Conservation (phyloP, 106 monocot genomes). For the Cymbidium sinense region DNA sequence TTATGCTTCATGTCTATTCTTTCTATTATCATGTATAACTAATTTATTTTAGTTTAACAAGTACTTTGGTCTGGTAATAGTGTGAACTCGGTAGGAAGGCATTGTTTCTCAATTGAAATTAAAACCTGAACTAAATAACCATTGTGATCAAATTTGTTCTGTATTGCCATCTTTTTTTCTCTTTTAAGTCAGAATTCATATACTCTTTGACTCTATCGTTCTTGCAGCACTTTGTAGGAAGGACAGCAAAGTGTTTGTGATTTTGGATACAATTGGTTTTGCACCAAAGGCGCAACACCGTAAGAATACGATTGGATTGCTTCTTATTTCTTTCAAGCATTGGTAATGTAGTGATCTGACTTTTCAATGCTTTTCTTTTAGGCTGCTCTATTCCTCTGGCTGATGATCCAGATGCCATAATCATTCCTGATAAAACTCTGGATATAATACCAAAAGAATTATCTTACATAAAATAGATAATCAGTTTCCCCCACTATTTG, state of each 20-base stretch:
- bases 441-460: constrained; percentile 45
- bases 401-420: constrained; percentile 68
- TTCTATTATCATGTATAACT: neutral
- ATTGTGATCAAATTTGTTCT: neutral
- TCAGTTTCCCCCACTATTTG: constrained; percentile 53
- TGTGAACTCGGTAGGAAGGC: neutral
- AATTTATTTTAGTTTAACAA: neutral
- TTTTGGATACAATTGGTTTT: constrained; percentile 51
- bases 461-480: constrained; percentile 56
- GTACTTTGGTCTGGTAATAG: neutral
- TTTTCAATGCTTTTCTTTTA: constrained; percentile 16
- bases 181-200: neutral
- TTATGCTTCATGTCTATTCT: neutral
- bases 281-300: constrained; percentile 55
- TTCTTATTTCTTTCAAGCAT: constrained; percentile 17
- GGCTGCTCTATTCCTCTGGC: constrained; percentile 80
- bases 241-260: constrained; percentile 55
- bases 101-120: neutral
- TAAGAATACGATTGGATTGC: constrained; percentile 18
- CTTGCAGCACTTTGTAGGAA: constrained; percentile 61
- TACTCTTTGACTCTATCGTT: constrained; percentile 32
- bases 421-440: constrained; percentile 66
- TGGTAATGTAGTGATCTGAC: neutral
- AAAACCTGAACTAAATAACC: neutral
- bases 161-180: neutral